Percentiles rank a stretch among this genome's conserved stretches.
phyloP scores from a whole-genome alignment of 2,329 filamentous ascomycete genomes.

The Diaporthe australafricana region DNA sequence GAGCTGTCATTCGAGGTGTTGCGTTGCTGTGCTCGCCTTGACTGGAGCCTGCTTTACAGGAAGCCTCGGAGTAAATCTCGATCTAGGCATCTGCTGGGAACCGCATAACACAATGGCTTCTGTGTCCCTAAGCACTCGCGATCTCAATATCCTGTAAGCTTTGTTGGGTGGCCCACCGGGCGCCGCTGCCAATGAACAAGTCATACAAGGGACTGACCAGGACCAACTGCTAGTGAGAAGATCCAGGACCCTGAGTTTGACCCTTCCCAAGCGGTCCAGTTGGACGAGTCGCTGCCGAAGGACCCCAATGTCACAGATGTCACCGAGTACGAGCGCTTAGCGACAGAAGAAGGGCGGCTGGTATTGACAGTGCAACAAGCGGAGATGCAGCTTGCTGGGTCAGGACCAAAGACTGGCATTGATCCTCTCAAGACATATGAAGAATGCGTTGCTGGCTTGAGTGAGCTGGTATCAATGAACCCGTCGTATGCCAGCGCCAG shows the following conservation, averaged over 20 bases:
- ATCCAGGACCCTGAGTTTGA: constrained; percentile 76
- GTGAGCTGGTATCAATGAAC: constrained; percentile 65
- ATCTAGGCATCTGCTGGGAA: background rate
- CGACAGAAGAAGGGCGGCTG: constrained; percentile 63
- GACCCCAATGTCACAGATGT: constrained; percentile 68
- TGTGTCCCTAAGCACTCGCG: constrained; percentile 64
- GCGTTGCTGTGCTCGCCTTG: background rate
- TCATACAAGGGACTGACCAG: constrained; percentile 11
- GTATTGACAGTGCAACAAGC: constrained; percentile 65
- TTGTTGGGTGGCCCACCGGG: background rate
- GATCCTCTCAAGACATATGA: constrained; percentile 60
- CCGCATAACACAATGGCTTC: constrained; percentile 56
- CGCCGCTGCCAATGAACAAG: background rate
- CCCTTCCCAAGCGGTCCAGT: constrained; percentile 63
- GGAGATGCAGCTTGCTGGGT: constrained; percentile 63
- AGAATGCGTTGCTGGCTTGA: constrained; percentile 60
- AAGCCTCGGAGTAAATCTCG: background rate
- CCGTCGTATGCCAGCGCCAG: constrained; percentile 78
- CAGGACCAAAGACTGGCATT: constrained; percentile 49
- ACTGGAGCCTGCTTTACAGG: background rate
- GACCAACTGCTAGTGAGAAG: constrained; percentile 55
- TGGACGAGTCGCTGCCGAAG: constrained; percentile 65
- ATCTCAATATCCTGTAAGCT: constrained; percentile 66
- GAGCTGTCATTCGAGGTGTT: constrained; percentile 11
- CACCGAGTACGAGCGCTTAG: constrained; percentile 62